Evolutionary conservation across 148 eudicot genomes (phyloP), one percentile per base, ranked within the genome.

Genomic region (Persicaria tinctoria): DNA sequence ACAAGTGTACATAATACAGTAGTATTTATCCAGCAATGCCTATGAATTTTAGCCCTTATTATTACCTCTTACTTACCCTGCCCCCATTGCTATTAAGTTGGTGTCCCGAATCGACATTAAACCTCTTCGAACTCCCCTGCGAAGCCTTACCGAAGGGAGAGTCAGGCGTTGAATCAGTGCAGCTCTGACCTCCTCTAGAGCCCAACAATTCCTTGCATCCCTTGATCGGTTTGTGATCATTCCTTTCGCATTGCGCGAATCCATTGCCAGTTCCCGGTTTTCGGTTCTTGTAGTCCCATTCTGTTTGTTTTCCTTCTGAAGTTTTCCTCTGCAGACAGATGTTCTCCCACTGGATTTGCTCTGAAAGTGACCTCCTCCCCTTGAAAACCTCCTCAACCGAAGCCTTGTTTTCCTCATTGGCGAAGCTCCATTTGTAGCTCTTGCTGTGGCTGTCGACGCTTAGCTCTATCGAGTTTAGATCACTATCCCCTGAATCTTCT

Each of bases 381-480:
- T 85, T 85, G 62, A 59, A 80, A 64, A 83, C 86, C 69, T 87
- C 91, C 72, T 81, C 86, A 44, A 80, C 75, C 2, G 89, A 81
- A 41, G 48, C 77, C 80, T 82, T 83, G 73, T 41, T 74, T 49
- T 74, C 86, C 50, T 79, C 82, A 63, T 75, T 63, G 46, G 73
- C 81, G 38, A 81, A 82, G 56, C 77, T 81, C 90, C 91, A 91
- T 60, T 81, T 80, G 69, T 77, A 88, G 79, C 81, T 83, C 76
- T 80, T 88, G 74, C 77, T 80, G n/a, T 76, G 73, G 71, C 79
- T 80, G 59, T 86, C 90, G 89, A 89, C 75, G 77, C 81, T 89
- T 76, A 91, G 53, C 50, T 91, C 97, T 16, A 91, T 91, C 3
- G 93, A 89, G 44, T 87, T 91, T 72, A 89, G 88, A 80, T 91